Evolutionary conservation across 139 green algal genomes (phyloP).

Genomic region (Picochlorum costavermella): DNA sequence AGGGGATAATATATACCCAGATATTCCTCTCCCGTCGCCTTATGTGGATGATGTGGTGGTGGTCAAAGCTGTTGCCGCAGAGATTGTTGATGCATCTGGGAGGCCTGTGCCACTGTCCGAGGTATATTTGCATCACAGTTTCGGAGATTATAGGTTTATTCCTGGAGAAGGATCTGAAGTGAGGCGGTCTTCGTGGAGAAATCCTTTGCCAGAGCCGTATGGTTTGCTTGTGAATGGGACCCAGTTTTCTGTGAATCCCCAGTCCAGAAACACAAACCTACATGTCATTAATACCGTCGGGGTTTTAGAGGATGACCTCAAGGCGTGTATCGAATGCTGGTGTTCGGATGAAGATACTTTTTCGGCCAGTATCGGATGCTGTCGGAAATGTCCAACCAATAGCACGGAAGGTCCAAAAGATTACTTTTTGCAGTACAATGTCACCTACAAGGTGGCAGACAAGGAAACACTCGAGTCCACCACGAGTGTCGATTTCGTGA

Average conservation of each 20-base stretch:
- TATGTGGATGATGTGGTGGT: conserved; percentile 5
- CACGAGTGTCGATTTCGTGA: neutral
- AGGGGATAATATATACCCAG: conserved; percentile 12
- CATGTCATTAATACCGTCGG: conserved; percentile 8
- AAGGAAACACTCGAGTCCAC: neutral
- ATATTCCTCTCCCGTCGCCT: neutral
- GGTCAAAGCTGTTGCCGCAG: conserved; percentile 3
- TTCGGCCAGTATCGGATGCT: conserved; percentile 8
- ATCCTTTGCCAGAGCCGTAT: conserved; percentile 1
- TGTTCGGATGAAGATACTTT: neutral
- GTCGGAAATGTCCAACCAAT: conserved; percentile 1
- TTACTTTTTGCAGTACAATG: conserved; percentile 12
- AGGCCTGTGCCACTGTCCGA: conserved; percentile 3
- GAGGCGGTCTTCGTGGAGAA: neutral
- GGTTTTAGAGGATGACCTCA: neutral
- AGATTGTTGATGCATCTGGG: conserved; percentile 6
- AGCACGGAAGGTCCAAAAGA: neutral
- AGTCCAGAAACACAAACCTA: neutral
- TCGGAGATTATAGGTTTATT: conserved; percentile 8
- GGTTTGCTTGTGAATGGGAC: conserved; percentile 3
- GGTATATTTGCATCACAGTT: conserved; percentile 12
- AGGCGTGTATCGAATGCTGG: conserved; percentile 14
- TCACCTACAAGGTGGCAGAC: conserved; percentile 4
- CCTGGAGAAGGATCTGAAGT: conserved; percentile 3
- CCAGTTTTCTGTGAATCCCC: neutral